Base-by-base conservation (phyloP, 169 alveolate species). In the Fabrea salina region DNA sequence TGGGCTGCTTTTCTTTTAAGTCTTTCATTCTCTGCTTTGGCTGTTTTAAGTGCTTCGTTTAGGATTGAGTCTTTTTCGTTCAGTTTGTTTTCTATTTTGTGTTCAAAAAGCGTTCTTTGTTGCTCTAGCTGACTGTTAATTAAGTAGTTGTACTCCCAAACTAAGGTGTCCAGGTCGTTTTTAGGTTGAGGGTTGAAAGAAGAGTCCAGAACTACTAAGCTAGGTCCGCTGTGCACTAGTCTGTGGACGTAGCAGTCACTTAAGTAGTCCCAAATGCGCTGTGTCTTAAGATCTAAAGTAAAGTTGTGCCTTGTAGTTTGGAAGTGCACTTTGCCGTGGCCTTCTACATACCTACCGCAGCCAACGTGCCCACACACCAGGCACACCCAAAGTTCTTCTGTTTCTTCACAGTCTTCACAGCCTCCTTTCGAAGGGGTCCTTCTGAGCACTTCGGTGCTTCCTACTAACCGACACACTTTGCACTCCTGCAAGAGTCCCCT, bases 161-260 rank as follows among this genome's bases (percentile, higher is more conserved):
- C 54, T 5, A 81, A 75, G 19, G 43, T 74, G 22, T 88, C 93
- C 19, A 88, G 33, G 35, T 32, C n/a, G 25, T 44, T 72, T 22
- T 64, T 43, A 49, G 72, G 41, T 50, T 32, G 35, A 8, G 56
- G 64, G 40, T n/a, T 11, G 11, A 30, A 57, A 39, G 79, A 56
- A 22, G 67, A 76, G 33, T 79, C 84, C 39, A 66, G 78, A 39
- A 79, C 47, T 53, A 82, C 61, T 43, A 75, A 75, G n/a, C 70
- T 66, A 30, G 77, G 8, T 25, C 82, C 66, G 79, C 75, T 11
- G 84, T 83, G 5, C 86, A 72, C 39, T 8, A 72, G 49, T 53
- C 95, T 79, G 87, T 92, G 95, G 25, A 92, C 94, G 80, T 87
- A 90, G 47, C 81, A 82, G 75, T 92, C 95, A n/a, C 72, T 79